Percentiles rank a stretch among this genome's conserved stretches.
Evolutionary conservation across 2,329 filamentous ascomycete genomes (phyloP).

Genomic region (Conoideocrella luteorostrata): DNA sequence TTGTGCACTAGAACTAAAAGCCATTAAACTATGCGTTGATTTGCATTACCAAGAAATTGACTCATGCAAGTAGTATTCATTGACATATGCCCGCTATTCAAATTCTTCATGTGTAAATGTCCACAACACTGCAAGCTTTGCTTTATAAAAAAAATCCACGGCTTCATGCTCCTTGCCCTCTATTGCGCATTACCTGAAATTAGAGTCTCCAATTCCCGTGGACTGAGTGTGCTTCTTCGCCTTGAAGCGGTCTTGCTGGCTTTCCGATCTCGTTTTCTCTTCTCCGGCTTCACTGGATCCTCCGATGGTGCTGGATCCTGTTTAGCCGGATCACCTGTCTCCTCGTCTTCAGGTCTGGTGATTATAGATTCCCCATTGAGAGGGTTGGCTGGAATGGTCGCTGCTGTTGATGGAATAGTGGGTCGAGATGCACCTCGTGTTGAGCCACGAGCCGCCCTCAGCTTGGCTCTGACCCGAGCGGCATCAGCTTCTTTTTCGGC

Average conservation of each 20-base stretch:
- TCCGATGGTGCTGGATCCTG: conserved; percentile 8
- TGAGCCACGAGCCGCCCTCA: conserved; percentile 44
- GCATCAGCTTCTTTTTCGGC: conserved; percentile 59
- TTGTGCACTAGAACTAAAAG: too few species aligned
- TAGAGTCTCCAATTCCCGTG: conserved; percentile 65
- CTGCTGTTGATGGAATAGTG: conserved; percentile 11
- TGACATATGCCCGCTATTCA: too few species aligned
- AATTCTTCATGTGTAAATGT: too few species aligned
- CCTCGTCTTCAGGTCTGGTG: not conserved
- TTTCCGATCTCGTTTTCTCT: conserved; percentile 46
- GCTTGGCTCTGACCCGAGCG: conserved; percentile 55
- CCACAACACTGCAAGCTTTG: too few species aligned
- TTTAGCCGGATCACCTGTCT: conserved; percentile 28
- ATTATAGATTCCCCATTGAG: not conserved
- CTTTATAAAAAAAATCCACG: too few species aligned
- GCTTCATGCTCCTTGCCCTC: too few species aligned
- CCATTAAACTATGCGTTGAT: too few species aligned
- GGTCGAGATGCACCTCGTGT: conserved; percentile 25
- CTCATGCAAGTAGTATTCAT: too few species aligned
- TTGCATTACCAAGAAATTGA: too few species aligned
- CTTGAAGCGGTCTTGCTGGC: conserved; percentile 52
- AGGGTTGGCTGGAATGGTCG: not conserved
- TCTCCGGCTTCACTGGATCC: conserved; percentile 23
- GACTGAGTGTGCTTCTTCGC: conserved; percentile 67
- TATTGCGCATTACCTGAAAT: conserved; percentile 45